These are phyloP conservation scores for Solanum okadae DNA, from an alignment of 257 asterid species.

Conservation along the genomic window DNA sequence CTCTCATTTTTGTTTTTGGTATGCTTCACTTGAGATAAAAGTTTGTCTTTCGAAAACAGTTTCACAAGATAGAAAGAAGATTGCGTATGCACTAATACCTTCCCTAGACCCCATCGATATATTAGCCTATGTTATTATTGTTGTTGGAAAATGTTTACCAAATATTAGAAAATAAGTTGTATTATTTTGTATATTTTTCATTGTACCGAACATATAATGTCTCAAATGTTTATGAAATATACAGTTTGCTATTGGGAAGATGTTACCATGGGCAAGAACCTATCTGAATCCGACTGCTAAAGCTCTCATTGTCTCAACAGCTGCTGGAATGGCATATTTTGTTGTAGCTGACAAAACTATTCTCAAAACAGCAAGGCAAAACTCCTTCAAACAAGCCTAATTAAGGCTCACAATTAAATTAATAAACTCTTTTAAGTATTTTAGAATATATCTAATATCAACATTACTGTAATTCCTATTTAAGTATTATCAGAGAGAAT, in stretches of 20 bases:
- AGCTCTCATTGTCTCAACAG: slow-evolving; percentile 75
- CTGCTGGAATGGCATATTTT: slow-evolving; percentile 88
- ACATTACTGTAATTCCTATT: neutral
- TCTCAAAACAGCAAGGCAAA: slow-evolving; percentile 59
- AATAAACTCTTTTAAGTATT: neutral
- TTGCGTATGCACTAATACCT: too few relatives aligned
- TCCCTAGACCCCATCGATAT: neutral
- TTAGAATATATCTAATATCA: neutral
- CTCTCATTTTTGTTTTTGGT: neutral
- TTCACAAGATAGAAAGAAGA: neutral
- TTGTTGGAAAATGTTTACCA: neutral
- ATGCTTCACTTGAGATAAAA: too few relatives aligned
- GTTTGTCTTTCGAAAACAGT: too few relatives aligned
- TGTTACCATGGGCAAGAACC: slow-evolving; percentile 83
- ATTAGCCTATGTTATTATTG: neutral
- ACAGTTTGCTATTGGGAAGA: slow-evolving; percentile 68
- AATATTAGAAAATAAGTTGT: rapidly evolving
- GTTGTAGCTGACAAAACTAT: slow-evolving; percentile 88
- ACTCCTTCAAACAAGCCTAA: slow-evolving; percentile 35
- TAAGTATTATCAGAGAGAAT: neutral
- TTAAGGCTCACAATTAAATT: neutral
- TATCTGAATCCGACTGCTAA: slow-evolving; percentile 38
- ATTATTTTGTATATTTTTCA: neutral
- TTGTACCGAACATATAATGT: neutral
- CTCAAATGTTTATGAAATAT: neutral